A percentile compares a stretch with the other conserved stretches of the same genome.
These are phyloP conservation scores for Syzygium syzygioides DNA, from an alignment of 441 rosid species.

Conservation along the genomic window DNA sequence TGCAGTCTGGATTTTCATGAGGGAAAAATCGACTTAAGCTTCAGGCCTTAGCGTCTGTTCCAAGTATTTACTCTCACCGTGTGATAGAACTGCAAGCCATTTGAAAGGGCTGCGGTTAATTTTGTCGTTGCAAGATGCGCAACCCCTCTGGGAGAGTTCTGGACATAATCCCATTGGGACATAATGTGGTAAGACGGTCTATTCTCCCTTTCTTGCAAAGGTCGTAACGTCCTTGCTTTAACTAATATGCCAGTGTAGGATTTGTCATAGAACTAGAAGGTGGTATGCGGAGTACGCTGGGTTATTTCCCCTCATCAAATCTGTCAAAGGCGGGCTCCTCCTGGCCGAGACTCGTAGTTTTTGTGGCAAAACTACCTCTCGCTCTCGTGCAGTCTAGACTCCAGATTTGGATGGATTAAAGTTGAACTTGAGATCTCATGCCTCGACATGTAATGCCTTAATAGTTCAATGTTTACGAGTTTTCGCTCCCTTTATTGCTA, in stretches of 20 bases:
- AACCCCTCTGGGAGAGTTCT: background rate
- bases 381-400: background rate
- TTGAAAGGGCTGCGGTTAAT: background rate
- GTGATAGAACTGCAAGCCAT: background rate
- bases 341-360: background rate
- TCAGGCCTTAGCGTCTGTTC: background rate
- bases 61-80: background rate
- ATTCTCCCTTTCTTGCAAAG: background rate
- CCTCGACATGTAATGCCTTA: background rate
- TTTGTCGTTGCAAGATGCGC: background rate
- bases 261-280: background rate
- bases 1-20: background rate
- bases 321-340: background rate
- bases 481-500: no score
- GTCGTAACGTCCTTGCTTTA: background rate
- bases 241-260: background rate
- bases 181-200: background rate
- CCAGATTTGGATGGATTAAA: background rate
- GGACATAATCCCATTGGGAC: background rate
- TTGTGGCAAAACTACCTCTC: background rate
- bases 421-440: background rate
- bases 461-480: background rate
- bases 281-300: background rate
- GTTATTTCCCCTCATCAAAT: background rate
- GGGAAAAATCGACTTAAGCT: background rate